Conservation (phyloP, 306 rosid species). For the Cicer chorassanicum region DNA sequence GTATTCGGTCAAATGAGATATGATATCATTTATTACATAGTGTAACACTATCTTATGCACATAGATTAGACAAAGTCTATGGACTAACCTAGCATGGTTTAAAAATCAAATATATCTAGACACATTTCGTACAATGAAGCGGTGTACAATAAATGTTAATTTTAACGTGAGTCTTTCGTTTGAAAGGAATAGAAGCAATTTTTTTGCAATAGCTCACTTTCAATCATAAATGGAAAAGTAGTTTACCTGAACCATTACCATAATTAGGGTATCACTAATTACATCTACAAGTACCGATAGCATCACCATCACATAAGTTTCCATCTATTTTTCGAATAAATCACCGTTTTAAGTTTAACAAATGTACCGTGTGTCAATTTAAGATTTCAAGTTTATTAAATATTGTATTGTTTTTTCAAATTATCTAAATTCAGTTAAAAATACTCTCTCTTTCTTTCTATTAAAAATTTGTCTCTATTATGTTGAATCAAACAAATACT, state of each 20-base stretch:
- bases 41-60: too few species aligned
- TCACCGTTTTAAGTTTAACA: too few species aligned
- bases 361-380: too few species aligned
- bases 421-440: too few species aligned
- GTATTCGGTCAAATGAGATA: too few species aligned
- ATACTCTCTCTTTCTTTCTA: too few species aligned
- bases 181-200: conserved; percentile 23
- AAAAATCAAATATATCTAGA: neutral
- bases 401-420: too few species aligned
- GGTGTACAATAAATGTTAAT: conserved; percentile 3
- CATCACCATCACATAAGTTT: conserved; percentile 8
- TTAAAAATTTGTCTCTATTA: too few species aligned
- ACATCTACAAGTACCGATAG: neutral
- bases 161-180: conserved; percentile 6
- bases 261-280: conserved; percentile 3
- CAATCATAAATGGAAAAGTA: conserved; percentile 28
- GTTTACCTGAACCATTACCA: conserved; percentile 45
- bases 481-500: too few species aligned
- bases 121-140: neutral
- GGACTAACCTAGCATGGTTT: conserved; percentile 4
- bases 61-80: too few species aligned
- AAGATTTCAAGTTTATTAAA: too few species aligned
- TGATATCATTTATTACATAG: too few species aligned
- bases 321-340: conserved; percentile 21
- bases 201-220: conserved; percentile 20